A percentile compares a stretch with the other conserved stretches of the same genome.
phyloP scores from a whole-genome alignment of 2,329 filamentous ascomycete species.

The Fusarium continuum region DNA sequence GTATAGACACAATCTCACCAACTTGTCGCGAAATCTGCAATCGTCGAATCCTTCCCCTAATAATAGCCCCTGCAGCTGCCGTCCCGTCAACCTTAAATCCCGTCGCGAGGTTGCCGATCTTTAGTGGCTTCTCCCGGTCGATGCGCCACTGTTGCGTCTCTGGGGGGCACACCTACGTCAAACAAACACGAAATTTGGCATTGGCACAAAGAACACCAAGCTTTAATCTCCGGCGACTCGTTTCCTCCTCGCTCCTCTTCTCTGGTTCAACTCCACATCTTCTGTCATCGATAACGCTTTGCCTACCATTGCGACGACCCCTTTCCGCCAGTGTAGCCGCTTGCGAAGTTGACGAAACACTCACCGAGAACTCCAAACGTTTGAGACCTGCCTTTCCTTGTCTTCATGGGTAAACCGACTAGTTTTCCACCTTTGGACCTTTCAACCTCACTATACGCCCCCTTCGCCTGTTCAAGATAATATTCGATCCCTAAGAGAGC shows the following conservation, averaged over 20 bases:
- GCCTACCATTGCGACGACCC: slow-evolving; percentile 1
- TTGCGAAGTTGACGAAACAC: slow-evolving; percentile 20
- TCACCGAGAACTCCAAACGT: slow-evolving; percentile 27
- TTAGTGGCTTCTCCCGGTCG: slow-evolving; percentile 17
- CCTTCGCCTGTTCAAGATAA: slow-evolving; percentile 10
- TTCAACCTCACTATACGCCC: neutral
- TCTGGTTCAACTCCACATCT: neutral
- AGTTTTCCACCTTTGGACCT: neutral
- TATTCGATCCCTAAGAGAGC: neutral
- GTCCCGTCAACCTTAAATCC: slow-evolving; percentile 34
- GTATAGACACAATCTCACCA: neutral
- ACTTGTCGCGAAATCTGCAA: neutral
- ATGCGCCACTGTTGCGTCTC: slow-evolving; percentile 35
- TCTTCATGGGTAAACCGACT: slow-evolving; percentile 14
- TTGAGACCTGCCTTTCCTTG: slow-evolving; percentile 19
- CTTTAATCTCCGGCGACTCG: slow-evolving; percentile 12
- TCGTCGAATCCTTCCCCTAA: slow-evolving; percentile 9
- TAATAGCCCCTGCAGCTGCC: slow-evolving; percentile 33
- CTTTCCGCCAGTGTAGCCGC: slow-evolving; percentile 7
- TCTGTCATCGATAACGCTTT: neutral
- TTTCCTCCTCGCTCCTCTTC: neutral
- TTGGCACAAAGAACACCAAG: slow-evolving; percentile 36
- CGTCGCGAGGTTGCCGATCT: slow-evolving; percentile 25
- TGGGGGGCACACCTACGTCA: slow-evolving; percentile 34
- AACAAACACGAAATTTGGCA: slow-evolving; percentile 37